Base-by-base conservation (phyloP, 192 early-diverging fungal species). In the Coemansia sp. region DNA sequence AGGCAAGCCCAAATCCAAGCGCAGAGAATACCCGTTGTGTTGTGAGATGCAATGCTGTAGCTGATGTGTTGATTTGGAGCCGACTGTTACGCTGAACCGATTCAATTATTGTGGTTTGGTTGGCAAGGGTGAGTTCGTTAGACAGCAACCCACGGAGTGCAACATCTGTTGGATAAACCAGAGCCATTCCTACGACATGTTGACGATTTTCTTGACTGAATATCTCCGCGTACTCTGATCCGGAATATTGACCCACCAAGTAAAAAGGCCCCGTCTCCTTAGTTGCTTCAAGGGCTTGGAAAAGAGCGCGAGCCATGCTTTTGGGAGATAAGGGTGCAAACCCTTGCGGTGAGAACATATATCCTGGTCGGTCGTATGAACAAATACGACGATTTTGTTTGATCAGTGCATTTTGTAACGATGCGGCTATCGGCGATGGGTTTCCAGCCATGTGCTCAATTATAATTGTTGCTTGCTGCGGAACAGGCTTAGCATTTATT, bases 291-390 rank as follows among this genome's bases (percentile, higher is more conserved):
- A 72, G 50, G 0, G 56, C 57, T 19, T 18, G 46, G 10, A 53
- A 50, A 4, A 72, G 40, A 0, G 69, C 56, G 6, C 46, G 42
- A 17, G 64, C 55, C 50, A 64, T 10, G 0, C 53, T 36, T 4
- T 26, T 32, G 0, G 42, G 56, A 3, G 57, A 20, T 1, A 59
- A 43, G 15, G 69, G 69, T 9, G 56, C 40, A 25, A 44, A 64
- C 30, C 69, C 69, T 41, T 64, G 69, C 17, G 69, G 69, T 11
- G 69, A 64, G 17, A 53, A 43, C 61, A 60, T 60, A 45, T 64
- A 72, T 14, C 69, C 69, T 3, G 69, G 69, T 18, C 69, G 27
- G 39, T 72, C 69, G 40, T 72, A 72, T 9, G 56, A 22, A 15
- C 69, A 72, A 1, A 72, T 62, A 4, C 62, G 69, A 9, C 51